These are phyloP conservation scores for Pseudogymnoascus destructans DNA, from an alignment of 2,329 filamentous ascomycete species.

Conservation along the genomic window DNA sequence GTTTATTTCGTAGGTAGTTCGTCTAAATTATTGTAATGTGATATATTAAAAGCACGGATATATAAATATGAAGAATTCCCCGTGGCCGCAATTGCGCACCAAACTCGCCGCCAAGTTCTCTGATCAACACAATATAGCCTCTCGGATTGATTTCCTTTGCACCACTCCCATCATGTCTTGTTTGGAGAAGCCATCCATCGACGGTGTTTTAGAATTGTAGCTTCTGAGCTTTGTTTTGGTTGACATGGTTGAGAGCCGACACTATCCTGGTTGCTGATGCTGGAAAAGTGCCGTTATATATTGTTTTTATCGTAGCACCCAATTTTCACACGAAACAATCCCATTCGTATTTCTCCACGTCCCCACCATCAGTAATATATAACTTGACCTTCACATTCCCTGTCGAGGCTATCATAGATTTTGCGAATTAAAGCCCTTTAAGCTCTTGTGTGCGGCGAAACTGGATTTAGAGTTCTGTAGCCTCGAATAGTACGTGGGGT, in stretches of 20 bases:
- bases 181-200: constrained; percentile 11
- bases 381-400: neutral
- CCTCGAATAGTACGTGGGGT: constrained; percentile 6
- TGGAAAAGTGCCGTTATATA: neutral
- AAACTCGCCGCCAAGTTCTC: neutral
- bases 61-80: neutral
- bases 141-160: neutral
- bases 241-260: constrained; percentile 2
- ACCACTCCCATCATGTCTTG: neutral
- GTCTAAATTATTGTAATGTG: neutral
- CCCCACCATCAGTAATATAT: neutral
- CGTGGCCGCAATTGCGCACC: neutral
- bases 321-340: neutral
- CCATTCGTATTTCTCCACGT: neutral
- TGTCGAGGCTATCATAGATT: neutral
- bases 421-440: neutral
- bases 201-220: constrained; percentile 17
- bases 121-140: neutral
- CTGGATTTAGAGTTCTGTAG: neutral
- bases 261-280: neutral
- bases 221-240: neutral
- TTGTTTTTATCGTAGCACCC: neutral
- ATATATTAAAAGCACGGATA: neutral
- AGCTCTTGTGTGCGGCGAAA: constrained; percentile 4
- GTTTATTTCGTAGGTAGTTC: neutral